These are phyloP conservation scores for Mariannaea elegans DNA, from an alignment of 2,329 filamentous ascomycete species.

Conservation along the genomic window DNA sequence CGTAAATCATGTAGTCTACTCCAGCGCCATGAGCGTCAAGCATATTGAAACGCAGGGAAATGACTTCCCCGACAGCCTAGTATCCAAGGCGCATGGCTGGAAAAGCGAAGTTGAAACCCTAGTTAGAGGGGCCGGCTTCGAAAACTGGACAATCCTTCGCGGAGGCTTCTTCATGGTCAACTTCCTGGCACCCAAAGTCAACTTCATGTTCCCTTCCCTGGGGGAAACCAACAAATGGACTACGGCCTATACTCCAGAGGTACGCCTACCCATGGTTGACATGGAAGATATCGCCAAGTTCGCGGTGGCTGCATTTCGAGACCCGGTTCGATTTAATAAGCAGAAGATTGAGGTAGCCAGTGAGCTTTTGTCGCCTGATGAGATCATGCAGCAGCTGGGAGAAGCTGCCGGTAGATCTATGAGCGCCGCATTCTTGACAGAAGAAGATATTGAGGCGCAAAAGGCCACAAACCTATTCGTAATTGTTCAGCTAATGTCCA, in stretches of 20 bases:
- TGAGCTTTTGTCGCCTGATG: neutral
- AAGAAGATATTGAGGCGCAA: neutral
- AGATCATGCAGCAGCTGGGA: neutral
- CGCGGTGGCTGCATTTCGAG: neutral
- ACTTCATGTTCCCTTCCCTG: neutral
- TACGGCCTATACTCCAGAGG: neutral
- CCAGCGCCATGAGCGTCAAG: neutral
- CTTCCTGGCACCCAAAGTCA: neutral
- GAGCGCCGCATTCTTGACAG: neutral
- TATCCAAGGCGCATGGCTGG: neutral
- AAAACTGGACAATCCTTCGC: neutral
- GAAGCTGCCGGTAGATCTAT: neutral
- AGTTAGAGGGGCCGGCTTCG: neutral
- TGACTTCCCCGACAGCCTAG: neutral
- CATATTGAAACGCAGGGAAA: neutral
- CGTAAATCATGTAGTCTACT: conserved; percentile 2
- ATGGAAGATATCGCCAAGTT: conserved; percentile 1
- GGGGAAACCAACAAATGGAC: neutral
- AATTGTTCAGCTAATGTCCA: neutral
- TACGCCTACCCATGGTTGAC: neutral
- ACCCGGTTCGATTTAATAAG: neutral
- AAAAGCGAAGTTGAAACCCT: neutral
- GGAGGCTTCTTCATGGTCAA: conserved; percentile 1
- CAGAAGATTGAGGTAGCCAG: neutral
- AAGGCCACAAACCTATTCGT: neutral